Base-by-base conservation (phyloP, 2,329 filamentous ascomycete species). In the Phaeosphaeria sp. region DNA sequence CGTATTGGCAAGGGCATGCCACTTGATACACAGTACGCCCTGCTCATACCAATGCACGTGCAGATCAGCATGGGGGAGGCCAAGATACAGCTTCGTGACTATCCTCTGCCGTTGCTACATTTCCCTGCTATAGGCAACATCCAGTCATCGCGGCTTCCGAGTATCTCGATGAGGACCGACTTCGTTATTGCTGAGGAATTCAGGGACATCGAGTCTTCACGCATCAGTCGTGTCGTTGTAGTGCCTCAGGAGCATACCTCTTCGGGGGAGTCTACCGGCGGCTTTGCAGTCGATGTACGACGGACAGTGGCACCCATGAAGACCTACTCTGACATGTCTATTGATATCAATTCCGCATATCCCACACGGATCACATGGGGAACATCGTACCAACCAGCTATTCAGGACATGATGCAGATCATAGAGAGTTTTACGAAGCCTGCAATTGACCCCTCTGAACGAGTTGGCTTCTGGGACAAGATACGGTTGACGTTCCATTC, bases 391-490 rank as follows among this genome's bases (percentile, higher is more conserved):
- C 96, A 99, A 72, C 95, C 96, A 25, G 94, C 94, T 1, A 94
- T 99, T 49, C 95, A 99, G 76, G 96, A 99, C 73, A 97, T 98
- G 91, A 99, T 99, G 95, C 97, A 98, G 86, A 93, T 93, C 24
- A 91, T 99, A 60, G 95, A 99, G 78, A 94, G 91, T 2, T 98
- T 99, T 75, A 97, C 94, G 0, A 99, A 99, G 74, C 92, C 94
- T 7, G 93, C 94, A 62, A 84, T 97, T 25, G 96, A 99, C 75
- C 90, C 91, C 1, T 98, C 95, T 0, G 96, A 99, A 64, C 86
- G 91, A 55, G 92, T 96, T 47, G 95, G 95, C 2, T 99, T 99
- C 80, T 99, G 95, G 95, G 95, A 99, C 79, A 99, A 99, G 82
- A 93, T 99, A 51, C 86, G 95, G 53, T 84, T 99, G 39, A 93